A percentile compares a stretch with the other conserved stretches of the same genome.
Conservation (phyloP, 352 stramenopile genomes). For the Peronospora destructor region DNA sequence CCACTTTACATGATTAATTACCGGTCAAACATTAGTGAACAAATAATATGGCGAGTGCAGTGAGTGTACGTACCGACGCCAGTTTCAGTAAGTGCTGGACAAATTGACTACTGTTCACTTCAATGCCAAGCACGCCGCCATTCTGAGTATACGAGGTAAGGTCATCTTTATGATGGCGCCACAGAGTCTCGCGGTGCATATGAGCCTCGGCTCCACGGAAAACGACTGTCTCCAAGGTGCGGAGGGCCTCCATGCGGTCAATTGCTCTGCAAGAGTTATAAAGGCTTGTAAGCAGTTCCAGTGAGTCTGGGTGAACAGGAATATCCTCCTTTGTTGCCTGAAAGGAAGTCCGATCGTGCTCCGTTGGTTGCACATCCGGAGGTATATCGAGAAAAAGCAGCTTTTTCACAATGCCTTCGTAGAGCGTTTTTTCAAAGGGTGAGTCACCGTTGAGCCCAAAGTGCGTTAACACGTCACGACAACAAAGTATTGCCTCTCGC, state of each 20-base stretch:
- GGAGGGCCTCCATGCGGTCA: slow-evolving; percentile 64
- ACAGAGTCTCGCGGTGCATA: slow-evolving; percentile 65
- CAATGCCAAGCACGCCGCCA: slow-evolving; percentile 62
- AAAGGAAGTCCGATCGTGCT: slow-evolving; percentile 83
- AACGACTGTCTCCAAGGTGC: slow-evolving; percentile 67
- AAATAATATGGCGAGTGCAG: background rate
- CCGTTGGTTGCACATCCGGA: slow-evolving; percentile 70
- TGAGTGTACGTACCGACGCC: slow-evolving; percentile 35
- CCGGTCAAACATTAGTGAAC: slow-evolving; percentile 3
- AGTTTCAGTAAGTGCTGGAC: slow-evolving; percentile 55
- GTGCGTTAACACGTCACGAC: slow-evolving; percentile 62
- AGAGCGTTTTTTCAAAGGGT: slow-evolving; percentile 72
- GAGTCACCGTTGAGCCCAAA: slow-evolving; percentile 58
- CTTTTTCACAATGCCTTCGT: slow-evolving; percentile 75
- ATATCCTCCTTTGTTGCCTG: slow-evolving; percentile 78
- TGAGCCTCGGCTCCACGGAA: slow-evolving; percentile 76
- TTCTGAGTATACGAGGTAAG: slow-evolving; percentile 44
- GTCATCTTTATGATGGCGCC: slow-evolving; percentile 46
- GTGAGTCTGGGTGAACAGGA: slow-evolving; percentile 64
- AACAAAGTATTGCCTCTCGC: slow-evolving; percentile 60
- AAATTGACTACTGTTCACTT: slow-evolving; percentile 53
- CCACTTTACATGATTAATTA: slow-evolving; percentile 30
- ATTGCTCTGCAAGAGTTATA: slow-evolving; percentile 52
- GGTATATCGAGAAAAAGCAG: slow-evolving; percentile 80
- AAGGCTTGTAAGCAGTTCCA: slow-evolving; percentile 51